Evolutionary conservation across 306 rosid species (phyloP), one percentile per base, ranked within the genome.

Genomic region (Cucurbita maxima): DNA sequence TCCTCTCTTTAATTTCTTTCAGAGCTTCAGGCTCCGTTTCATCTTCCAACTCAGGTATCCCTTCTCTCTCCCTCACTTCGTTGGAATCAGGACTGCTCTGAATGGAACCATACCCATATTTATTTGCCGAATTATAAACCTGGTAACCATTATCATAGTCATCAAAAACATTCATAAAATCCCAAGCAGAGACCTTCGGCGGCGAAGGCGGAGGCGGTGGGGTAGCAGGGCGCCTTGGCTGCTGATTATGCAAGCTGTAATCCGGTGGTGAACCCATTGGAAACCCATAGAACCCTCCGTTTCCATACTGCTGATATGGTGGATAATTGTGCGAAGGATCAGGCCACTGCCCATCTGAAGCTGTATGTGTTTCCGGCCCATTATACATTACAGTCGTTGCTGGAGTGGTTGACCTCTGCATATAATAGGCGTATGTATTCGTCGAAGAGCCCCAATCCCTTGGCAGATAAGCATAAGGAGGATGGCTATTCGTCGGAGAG

Each of bases 1-100:
- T 86, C 72, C 79, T 82, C 79, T 52, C 82, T 2, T 54, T 18
- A 71, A 73, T 61, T 74, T 64, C 88, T 69, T 83, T 86, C 81
- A 72, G 19, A 44, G 45, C 75, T 76, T 94, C 97, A 0, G 82
- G 90, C 75, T 91, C 97, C 1, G 87, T 86, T 34, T 91, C 99
- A n/a, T 95, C 97, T 81, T 95, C 99, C 82, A 95, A 80, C 30
- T 95, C 97, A 3, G 99, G 99, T 83, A 95, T 95, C 58, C 99
- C 99, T 72, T 95, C 99, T 34, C 96, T 89, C 82, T 87, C 90
- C 80, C 99, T 88, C 83, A 95, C 97, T 73, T 95, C 99, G 18
- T 85, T 88, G 40, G 96, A 91, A 81, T 95, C 99, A 6, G 96
- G 91, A 66, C 99, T 95, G 70, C 96, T 91, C 60, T 84, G 56